Evolutionary conservation across 257 asterid genomes (phyloP), one percentile per base, ranked within the genome.

Genomic region (Craterostigma plantagineum): DNA sequence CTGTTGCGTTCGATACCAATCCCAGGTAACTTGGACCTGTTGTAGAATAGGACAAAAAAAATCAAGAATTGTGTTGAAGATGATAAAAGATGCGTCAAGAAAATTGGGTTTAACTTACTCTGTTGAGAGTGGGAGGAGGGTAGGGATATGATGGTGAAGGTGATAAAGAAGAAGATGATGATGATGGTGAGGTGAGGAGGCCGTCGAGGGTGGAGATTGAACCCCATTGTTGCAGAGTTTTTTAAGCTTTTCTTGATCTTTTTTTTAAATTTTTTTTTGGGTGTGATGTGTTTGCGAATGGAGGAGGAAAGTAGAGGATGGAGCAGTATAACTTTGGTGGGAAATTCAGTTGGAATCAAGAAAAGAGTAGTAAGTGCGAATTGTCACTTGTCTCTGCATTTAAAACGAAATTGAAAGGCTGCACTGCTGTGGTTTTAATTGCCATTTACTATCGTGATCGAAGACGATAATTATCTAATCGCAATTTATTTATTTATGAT

Each of bases 1-100:
- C 52, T 0, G 52, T 35, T 7, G 52, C 52, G 13, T 48, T 48
- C 11, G 52, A 33, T 1, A 48, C 52, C 3, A 48, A 14, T 16
- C 42, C 30, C 0, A 48, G 38, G 16, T 48, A 48, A 23, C 42
- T 6, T 3, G 52, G 52, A 35, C 52, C 52, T 48, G n/a, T n/a
- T n/a, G n/a, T n/a, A n/a, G n/a, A n/a, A n/a, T n/a, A n/a, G 46
- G 11, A 8, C 9, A 14, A 42, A 17, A 14, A 9, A 42, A 42
- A 10, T 42, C 18, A 42, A 15, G 27, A 42, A 42, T 12, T 42
- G 10, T 14, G 27, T 11, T 12, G 27, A 42, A 42, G 8, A 6
- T 9, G 18, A 42, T 5, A 23, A 8, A n/a, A 12, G 27, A 42
- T 15, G 9, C 27, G 0, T 42, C 46, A 42, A 42, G 18, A 14